phyloP scores from a whole-genome alignment of 345 rosid species.

The Aurinia saxatilis region DNA sequence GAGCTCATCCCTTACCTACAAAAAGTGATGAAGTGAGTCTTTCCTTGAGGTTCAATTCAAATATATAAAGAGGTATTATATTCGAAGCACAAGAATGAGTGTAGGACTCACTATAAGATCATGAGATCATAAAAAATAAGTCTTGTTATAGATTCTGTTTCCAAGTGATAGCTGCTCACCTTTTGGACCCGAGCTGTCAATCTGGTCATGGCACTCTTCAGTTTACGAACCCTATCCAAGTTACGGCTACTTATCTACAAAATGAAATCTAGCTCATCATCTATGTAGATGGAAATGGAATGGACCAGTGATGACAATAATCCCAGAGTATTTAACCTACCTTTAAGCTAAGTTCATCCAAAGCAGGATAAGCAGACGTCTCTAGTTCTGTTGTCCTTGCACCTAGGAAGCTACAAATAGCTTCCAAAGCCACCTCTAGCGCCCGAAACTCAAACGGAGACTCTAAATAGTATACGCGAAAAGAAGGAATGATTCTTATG shows the following conservation, averaged over 20 bases:
- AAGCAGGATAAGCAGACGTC: conserved; percentile 80
- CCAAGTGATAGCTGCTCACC: conserved; percentile 30
- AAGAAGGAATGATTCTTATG: neutral
- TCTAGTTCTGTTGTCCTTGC: conserved; percentile 80
- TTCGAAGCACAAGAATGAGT: too few species aligned
- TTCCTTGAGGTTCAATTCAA: too few species aligned
- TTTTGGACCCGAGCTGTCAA: conserved; percentile 86
- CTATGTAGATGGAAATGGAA: neutral
- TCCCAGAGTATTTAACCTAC: conserved; percentile 11
- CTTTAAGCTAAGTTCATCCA: conserved; percentile 80
- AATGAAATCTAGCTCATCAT: too few species aligned
- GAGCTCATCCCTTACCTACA: conserved; percentile 89
- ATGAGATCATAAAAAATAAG: too few species aligned
- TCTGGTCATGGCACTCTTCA: conserved; percentile 86
- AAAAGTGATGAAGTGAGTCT: neutral
- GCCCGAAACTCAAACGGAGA: conserved; percentile 83
- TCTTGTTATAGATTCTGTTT: neutral
- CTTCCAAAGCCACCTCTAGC: conserved; percentile 85
- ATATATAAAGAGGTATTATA: too few species aligned
- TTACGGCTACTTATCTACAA: conserved; percentile 85
- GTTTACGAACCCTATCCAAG: conserved; percentile 84
- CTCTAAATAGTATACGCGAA: conserved; percentile 35
- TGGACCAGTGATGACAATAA: neutral
- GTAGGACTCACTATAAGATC: too few species aligned
- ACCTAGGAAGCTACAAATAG: conserved; percentile 78